Evolutionary conservation across 1,284 basidiomycete genomes (phyloP), one percentile per base, ranked within the genome.

Genomic region (Boletus sp.): DNA sequence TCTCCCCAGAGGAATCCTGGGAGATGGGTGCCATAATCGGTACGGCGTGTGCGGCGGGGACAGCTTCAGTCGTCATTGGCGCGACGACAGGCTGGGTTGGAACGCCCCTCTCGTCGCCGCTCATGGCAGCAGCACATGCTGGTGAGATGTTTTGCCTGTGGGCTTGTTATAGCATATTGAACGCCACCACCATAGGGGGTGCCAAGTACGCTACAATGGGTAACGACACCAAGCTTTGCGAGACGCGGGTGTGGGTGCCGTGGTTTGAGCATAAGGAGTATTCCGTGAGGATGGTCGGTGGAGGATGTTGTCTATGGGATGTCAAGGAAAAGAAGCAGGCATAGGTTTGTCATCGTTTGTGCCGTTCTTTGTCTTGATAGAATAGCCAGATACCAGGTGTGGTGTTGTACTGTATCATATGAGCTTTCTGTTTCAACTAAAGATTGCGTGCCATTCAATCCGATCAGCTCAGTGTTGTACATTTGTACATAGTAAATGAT

Each of bases 231-330:
- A 59, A 52, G 21, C 55, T 68, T 28, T 68, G 56, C 13, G 68
- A 66, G 47, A 55, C 68, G 16, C 46, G 61, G 13, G 68, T 68
- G 14, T 68, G 67, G 61, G 65, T 68, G 6, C 65, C 68, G 0
- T 68, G 65, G 67, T 56, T 58, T 3, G 67, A 68, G 17, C 68
- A 68, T 23, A 68, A 69, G 33, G 31, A 57, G 1, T 68, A 60
- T 60, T 68, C 67, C 0, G 68, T 68, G 38, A 64, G 67, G 30
- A 53, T 60, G 46, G 33, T 67, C 2, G 30, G 35, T n/a, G 47
- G 5, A 3, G 30, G 28, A 11, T 58, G 52, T 56, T 61, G 60
- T 2, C 33, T 68, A 21, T 70, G 67, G 67, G 67, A 70, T 35
- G 55, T 67, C 17, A 64, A 46, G 47, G 64, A 65, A 28, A 59